Evolutionary conservation across 2,329 filamentous ascomycete species (phyloP).

Genomic region (Sordariomycetes sp.): DNA sequence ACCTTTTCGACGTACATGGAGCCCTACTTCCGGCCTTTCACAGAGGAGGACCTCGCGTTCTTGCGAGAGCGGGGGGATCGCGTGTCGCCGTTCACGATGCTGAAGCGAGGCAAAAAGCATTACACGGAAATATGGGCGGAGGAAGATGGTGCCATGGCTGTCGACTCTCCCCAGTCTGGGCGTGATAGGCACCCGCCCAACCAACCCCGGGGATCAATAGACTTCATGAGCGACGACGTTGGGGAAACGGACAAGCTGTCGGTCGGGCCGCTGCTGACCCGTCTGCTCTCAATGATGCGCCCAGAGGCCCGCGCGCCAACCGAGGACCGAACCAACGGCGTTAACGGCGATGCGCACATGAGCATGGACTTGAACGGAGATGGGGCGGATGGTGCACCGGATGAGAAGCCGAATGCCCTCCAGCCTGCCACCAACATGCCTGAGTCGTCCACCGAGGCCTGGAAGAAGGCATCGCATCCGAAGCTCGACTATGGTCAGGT

Average conservation of each 20-base stretch:
- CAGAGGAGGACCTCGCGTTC: constrained; percentile 90
- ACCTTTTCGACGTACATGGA: constrained; percentile 92
- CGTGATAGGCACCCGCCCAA: constrained; percentile 65
- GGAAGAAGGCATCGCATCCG: constrained; percentile 65
- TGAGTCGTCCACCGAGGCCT: constrained; percentile 63
- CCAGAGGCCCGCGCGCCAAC: constrained; percentile 54
- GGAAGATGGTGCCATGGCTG: constrained; percentile 72
- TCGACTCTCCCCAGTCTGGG: constrained; percentile 53
- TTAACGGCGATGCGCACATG: constrained; percentile 40
- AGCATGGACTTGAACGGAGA: constrained; percentile 46
- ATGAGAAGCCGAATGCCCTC: constrained; percentile 26
- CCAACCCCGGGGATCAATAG: constrained; percentile 73
- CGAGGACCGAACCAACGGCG: constrained; percentile 41
- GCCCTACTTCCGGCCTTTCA: constrained; percentile 79
- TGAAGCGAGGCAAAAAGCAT: constrained; percentile 70
- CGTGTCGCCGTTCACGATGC: constrained; percentile 72
- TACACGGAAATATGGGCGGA: constrained; percentile 91
- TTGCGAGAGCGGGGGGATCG: constrained; percentile 84
- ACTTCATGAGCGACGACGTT: constrained; percentile 77
- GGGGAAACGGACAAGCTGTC: constrained; percentile 84
- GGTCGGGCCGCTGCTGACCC: constrained; percentile 73
- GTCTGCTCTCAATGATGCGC: constrained; percentile 70
- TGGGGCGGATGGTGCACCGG: constrained; percentile 24
- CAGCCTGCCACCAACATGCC: constrained; percentile 71
- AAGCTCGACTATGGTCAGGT: constrained; percentile 79